A percentile compares a stretch with the other conserved stretches of the same genome.
Conservation (phyloP, 352 stramenopile genomes). For the Phytopythium ostracodes region DNA sequence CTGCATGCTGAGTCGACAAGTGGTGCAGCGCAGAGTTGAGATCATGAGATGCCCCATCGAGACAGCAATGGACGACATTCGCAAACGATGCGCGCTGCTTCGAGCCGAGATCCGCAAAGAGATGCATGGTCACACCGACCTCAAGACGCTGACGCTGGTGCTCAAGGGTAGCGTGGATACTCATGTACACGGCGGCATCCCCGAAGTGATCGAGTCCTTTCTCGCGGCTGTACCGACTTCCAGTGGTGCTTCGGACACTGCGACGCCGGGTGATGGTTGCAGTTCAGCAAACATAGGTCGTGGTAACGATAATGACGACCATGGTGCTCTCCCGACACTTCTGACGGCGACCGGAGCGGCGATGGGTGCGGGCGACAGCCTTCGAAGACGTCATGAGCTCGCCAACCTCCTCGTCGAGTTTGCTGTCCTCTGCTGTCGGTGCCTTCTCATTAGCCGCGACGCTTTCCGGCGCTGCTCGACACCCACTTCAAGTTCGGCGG, state of each 20-base stretch:
- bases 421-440: slow-evolving; percentile 45
- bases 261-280: background rate
- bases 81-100: slow-evolving; percentile 51
- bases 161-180: slow-evolving; percentile 82
- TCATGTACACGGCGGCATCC: slow-evolving; percentile 68
- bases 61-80: slow-evolving; percentile 75
- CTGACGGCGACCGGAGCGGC: slow-evolving; percentile 25
- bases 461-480: slow-evolving; percentile 33
- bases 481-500: background rate
- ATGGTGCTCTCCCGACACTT: slow-evolving; percentile 10
- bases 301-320: background rate
- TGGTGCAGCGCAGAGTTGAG: slow-evolving; percentile 33
- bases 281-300: no score
- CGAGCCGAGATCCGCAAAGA: slow-evolving; percentile 58
- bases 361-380: slow-evolving; percentile 30
- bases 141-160: slow-evolving; percentile 74
- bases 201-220: slow-evolving; percentile 72
- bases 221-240: slow-evolving; percentile 10
- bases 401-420: slow-evolving; percentile 59
- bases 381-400: slow-evolving; percentile 37
- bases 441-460: slow-evolving; percentile 55
- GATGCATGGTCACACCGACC: slow-evolving; percentile 31
- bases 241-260: background rate
- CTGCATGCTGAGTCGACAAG: slow-evolving; percentile 42
- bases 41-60: slow-evolving; percentile 61